Evolutionary conservation across 2,329 filamentous ascomycete genomes (phyloP).

Genomic region (Xylariaceae sp.): DNA sequence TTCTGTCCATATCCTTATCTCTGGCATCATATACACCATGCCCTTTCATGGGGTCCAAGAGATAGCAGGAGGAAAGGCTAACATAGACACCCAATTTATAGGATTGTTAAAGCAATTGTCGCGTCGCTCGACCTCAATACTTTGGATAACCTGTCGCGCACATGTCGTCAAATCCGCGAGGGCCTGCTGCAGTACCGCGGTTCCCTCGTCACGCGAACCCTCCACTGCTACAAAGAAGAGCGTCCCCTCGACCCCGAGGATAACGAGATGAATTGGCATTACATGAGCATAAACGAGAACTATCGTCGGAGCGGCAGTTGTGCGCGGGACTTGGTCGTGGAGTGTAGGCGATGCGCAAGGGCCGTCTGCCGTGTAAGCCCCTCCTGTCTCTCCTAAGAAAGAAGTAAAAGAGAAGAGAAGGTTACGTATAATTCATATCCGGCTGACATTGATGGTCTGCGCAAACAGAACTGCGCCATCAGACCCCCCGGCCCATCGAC

Average conservation of each 20-base stretch:
- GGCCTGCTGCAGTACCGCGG: constrained; percentile 80
- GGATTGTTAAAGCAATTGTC: constrained; percentile 77
- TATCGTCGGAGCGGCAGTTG: constrained; percentile 73
- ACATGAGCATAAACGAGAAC: constrained; percentile 56
- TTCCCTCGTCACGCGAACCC: constrained; percentile 73
- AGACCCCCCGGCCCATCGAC: constrained; percentile 75
- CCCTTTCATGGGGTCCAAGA: not conserved
- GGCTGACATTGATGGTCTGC: constrained; percentile 8
- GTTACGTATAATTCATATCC: not conserved
- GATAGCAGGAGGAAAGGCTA: constrained; percentile 17
- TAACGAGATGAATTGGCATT: constrained; percentile 63
- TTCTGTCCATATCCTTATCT: not conserved
- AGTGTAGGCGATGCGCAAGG: constrained; percentile 77
- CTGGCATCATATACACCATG: constrained; percentile 4
- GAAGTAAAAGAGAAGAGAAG: not conserved
- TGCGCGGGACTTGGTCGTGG: constrained; percentile 84
- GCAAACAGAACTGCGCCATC: constrained; percentile 81
- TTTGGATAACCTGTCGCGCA: constrained; percentile 80
- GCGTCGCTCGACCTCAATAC: constrained; percentile 84
- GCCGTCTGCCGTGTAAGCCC: constrained; percentile 79
- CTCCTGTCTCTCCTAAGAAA: not conserved
- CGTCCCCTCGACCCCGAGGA: constrained; percentile 60
- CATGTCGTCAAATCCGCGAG: constrained; percentile 78
- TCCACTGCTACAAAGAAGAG: constrained; percentile 79
- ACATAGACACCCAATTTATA: constrained; percentile 46